Conservation (phyloP, 2,329 filamentous ascomycete genomes). For the Endocalyx cinctus region DNA sequence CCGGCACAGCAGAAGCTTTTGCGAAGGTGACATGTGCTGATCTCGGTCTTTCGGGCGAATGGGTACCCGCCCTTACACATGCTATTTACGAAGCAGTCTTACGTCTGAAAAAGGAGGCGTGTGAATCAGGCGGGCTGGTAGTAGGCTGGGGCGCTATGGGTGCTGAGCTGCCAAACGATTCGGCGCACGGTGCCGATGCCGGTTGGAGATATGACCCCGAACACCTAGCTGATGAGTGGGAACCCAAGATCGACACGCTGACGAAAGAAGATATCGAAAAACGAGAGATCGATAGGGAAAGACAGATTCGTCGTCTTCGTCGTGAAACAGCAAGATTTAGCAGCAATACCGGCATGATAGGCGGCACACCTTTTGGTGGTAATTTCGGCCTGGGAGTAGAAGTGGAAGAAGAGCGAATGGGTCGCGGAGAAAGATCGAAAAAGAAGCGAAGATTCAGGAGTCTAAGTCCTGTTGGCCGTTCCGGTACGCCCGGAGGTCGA, state of each 20-base stretch:
- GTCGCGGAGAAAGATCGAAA: conserved; percentile 86
- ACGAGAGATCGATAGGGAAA: conserved; percentile 87
- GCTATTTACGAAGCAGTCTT: conserved; percentile 95
- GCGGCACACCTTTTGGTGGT: conserved; percentile 60
- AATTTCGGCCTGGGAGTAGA: conserved; percentile 48
- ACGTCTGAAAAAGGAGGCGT: conserved; percentile 91
- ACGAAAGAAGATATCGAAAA: conserved; percentile 98
- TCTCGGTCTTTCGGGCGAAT: conserved; percentile 83
- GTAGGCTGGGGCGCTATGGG: conserved; percentile 63
- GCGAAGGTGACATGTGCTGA: conserved; percentile 91
- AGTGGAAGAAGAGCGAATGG: conserved; percentile 76
- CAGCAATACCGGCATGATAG: conserved; percentile 75
- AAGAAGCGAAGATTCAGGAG: conserved; percentile 92
- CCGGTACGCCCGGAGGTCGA: conserved; percentile 62
- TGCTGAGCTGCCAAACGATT: conserved; percentile 80
- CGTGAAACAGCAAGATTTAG: conserved; percentile 91
- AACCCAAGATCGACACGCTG: conserved; percentile 73
- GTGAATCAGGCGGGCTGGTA: conserved; percentile 85
- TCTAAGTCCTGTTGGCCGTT: conserved; percentile 71
- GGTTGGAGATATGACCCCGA: conserved; percentile 97
- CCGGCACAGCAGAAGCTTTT: conserved; percentile 87
- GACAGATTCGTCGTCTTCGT: conserved; percentile 79
- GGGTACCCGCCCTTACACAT: conserved; percentile 90
- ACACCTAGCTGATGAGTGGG: conserved; percentile 78
- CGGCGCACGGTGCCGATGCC: conserved; percentile 73